Base-by-base conservation (phyloP, 148 eudicot genomes). In the Polygonum maritimum region DNA sequence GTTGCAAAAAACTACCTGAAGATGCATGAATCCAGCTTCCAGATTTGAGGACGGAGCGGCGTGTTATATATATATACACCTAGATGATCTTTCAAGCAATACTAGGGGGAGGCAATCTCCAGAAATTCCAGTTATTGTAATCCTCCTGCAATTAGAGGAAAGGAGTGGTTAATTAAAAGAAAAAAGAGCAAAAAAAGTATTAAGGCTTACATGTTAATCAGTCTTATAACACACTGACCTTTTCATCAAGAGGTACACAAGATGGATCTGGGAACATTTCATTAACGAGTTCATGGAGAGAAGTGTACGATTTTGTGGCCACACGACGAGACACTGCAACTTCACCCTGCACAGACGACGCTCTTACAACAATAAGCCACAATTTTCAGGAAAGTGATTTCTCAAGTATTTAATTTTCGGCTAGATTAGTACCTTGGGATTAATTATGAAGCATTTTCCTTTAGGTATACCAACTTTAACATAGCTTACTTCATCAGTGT, bases 401-500 rank as follows among this genome's bases (percentile, higher is more conserved):
- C 9, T 67, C 40, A 35, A 67, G 40, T 7, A 16, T 63, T 33
- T 18, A 33, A 33, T 33, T 13, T 7, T 16, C 14, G 39, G 69
- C 18, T 13, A 63, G 69, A 31, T 33, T 67, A 67, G 7, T 87
- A 94, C 98, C 97, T 89, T 90, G n/a, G 97, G 97, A 79, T 94
- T 94, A 74, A 94, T 92, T 75, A 87, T 94, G 75, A 92, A 94
- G 82, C 90, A 88, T 81, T 94, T 94, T 44, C 96, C 96, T 76
- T 71, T 86, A 1, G 98, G 96, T 26, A 94, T 92, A 72, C 98
- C 98, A 76, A 94, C 96, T 78, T 82, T 88, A 60, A 92, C 87
- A 78, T 94, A 94, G 90, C 98, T 94, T 76, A 94, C 49, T 81
- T 92, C 97, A 81, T 94, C 97, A 5, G 98, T 94, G 86, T 90